Percentiles rank a stretch among this genome's conserved stretches.
Conservation (phyloP, 2,329 filamentous ascomycete species). For the Alternaria sp. region DNA sequence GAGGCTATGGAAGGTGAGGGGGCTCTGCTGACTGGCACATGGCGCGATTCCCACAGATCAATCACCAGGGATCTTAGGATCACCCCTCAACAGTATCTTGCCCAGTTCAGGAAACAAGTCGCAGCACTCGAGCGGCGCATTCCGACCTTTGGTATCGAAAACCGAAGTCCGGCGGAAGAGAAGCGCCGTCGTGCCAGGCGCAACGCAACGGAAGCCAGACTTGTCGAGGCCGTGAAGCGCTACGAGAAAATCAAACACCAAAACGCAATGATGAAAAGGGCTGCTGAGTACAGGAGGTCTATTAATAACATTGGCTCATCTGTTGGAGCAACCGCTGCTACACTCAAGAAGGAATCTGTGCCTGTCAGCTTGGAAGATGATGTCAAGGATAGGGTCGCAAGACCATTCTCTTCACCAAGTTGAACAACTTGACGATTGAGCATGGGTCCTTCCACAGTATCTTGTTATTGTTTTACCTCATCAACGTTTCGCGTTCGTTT, state of each 20-base stretch:
- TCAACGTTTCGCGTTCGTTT: not conserved
- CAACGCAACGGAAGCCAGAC: not conserved
- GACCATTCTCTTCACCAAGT: not conserved
- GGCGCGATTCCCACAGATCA: not conserved
- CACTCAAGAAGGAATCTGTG: not conserved
- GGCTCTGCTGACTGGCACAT: not conserved
- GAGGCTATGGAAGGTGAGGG: not conserved
- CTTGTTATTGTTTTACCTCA: not conserved
- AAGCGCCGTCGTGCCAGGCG: not conserved
- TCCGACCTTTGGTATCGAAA: not conserved
- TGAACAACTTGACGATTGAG: not conserved
- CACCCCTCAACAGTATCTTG: constrained; percentile 1
- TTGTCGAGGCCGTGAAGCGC: not conserved
- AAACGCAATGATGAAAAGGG: not conserved
- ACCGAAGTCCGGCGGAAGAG: not conserved
- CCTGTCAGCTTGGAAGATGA: too few species aligned
- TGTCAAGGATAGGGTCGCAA: not conserved
- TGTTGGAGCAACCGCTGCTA: not conserved
- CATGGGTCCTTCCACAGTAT: not conserved
- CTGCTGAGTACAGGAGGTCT: not conserved
- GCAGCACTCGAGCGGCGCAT: not conserved
- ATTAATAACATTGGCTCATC: not conserved
- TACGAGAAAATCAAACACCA: not conserved
- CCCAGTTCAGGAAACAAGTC: not conserved
- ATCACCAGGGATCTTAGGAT: not conserved